Evolutionary conservation across 73 alveolate species (phyloP).

Genomic region (Paramecium caudatum): DNA sequence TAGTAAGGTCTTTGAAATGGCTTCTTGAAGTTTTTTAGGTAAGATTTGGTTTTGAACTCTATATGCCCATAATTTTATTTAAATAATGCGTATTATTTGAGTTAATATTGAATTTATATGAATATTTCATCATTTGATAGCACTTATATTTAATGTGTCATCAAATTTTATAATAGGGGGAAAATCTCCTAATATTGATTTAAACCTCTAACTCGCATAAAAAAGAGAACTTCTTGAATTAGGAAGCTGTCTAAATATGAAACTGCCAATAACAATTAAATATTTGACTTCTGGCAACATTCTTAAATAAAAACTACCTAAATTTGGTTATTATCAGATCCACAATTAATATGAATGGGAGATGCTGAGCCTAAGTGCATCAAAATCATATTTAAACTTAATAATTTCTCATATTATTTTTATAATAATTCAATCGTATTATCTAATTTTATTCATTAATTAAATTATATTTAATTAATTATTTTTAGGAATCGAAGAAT

Average conservation of each 20-base stretch:
- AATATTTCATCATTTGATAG: constrained; percentile 7
- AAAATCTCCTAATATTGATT: not conserved
- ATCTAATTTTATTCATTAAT: no score
- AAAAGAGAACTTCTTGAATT: no score
- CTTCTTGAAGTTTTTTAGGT: constrained; percentile 7
- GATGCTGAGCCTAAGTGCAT: not conserved
- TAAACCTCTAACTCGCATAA: no score
- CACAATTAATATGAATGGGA: not conserved
- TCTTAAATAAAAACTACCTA: not conserved
- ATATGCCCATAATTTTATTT: constrained; percentile 15
- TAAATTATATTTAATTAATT: not conserved
- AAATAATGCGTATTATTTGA: constrained; percentile 39
- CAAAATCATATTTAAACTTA: no score
- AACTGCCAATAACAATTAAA: not conserved
- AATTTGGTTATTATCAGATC: not conserved
- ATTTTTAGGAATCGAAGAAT: constrained; percentile 43
- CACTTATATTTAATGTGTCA: not conserved
- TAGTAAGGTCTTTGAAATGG: not conserved
- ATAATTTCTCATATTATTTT: not conserved
- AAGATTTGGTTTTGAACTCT: constrained; percentile 27
- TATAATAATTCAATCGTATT: not conserved
- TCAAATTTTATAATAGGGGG: not conserved
- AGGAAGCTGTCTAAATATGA: no score
- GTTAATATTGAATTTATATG: not conserved
- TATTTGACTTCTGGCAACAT: not conserved